Conservation (phyloP, 1,139 yeast genomes). For the Kazachstania sp. region DNA sequence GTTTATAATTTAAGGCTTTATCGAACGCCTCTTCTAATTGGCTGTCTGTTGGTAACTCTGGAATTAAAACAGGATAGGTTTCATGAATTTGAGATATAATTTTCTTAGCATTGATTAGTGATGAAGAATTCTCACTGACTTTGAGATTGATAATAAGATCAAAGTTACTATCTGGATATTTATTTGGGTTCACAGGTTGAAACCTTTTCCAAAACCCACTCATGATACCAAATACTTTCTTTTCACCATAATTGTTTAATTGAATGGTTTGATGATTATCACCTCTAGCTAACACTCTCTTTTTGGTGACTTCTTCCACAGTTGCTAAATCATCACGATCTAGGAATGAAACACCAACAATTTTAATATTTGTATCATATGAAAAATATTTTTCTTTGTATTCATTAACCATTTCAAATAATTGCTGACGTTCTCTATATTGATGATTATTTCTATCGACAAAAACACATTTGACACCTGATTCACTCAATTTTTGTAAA, state of each 20-base stretch:
- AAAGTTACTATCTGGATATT: slow-evolving; percentile 58
- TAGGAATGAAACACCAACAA: slow-evolving; percentile 63
- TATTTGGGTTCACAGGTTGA: slow-evolving; percentile 43
- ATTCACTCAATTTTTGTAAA: slow-evolving; percentile 34
- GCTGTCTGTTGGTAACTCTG: slow-evolving; percentile 37
- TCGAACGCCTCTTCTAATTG: slow-evolving; percentile 39
- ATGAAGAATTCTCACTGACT: slow-evolving; percentile 38
- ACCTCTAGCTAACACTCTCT: slow-evolving; percentile 62
- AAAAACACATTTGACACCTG: slow-evolving; percentile 44
- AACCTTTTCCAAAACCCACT: slow-evolving; percentile 63
- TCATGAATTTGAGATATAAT: slow-evolving; percentile 37
- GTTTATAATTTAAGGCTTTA: slow-evolving; percentile 45
- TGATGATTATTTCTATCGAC: slow-evolving; percentile 82
- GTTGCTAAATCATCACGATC: slow-evolving; percentile 31
- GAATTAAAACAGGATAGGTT: slow-evolving; percentile 41
- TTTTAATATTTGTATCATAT: slow-evolving; percentile 36
- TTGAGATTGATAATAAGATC: slow-evolving; percentile 54
- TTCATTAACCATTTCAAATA: slow-evolving; percentile 47
- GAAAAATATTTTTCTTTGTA: slow-evolving; percentile 35
- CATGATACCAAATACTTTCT: slow-evolving; percentile 54
- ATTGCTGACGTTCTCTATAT: slow-evolving; percentile 55
- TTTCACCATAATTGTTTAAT: slow-evolving; percentile 38
- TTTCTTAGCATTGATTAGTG: slow-evolving; percentile 43
- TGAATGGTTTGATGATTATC: slow-evolving; percentile 87
- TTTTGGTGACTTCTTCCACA: slow-evolving; percentile 40